Conservation (phyloP, 306 rosid species). For the Rosa rugosa region DNA sequence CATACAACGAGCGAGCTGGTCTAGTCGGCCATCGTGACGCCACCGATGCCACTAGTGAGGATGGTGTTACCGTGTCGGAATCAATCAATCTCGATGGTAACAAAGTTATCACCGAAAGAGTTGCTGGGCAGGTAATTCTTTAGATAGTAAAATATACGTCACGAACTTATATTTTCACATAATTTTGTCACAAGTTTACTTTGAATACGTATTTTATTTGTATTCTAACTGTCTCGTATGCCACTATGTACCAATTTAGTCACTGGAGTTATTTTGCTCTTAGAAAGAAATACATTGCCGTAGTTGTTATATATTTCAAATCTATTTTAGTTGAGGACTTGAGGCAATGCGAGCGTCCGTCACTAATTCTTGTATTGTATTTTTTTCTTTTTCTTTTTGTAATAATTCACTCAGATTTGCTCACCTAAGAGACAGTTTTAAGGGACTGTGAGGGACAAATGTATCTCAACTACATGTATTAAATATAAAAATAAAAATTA, state of each 20-base stretch:
- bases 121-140: conserved; percentile 40
- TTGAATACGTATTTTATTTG: not conserved
- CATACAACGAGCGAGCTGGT: conserved; percentile 32
- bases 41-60: conserved; percentile 27
- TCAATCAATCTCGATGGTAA: conserved; percentile 24
- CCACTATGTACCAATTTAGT: not conserved
- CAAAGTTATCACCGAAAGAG: conserved; percentile 40
- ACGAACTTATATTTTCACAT: not conserved
- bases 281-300: not conserved
- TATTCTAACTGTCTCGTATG: not conserved
- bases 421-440: no score
- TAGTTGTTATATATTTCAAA: not conserved
- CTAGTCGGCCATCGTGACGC: conserved; percentile 23
- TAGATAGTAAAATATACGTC: not conserved
- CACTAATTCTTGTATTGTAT: no score
- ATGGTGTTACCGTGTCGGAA: conserved; percentile 44
- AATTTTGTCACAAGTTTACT: not conserved
- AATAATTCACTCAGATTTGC: no score
- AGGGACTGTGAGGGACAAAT: no score
- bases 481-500: no score
- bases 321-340: not conserved
- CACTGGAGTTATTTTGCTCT: not conserved
- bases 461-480: no score
- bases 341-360: not conserved
- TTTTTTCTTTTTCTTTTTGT: no score